Base-by-base conservation (phyloP, 1,139 yeast species). In the Taphrina communis region DNA sequence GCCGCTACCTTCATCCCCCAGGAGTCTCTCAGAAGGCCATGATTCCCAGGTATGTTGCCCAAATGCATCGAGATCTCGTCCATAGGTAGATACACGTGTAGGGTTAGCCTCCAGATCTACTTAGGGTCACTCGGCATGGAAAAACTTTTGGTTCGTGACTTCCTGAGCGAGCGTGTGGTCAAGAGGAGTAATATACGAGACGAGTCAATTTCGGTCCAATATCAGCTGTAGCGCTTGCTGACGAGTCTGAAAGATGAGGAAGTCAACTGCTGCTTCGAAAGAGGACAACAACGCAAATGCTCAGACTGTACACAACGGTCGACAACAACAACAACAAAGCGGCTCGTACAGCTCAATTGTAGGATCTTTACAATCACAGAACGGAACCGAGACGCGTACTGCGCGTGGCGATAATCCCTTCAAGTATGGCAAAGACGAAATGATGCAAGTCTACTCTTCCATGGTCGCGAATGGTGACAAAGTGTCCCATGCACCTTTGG, bases 291-390 rank as follows among this genome's bases (percentile, higher is more conserved):
- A 31, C 21, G 21, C 42, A 12, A 42, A 17, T 44, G 62, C 31
- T n/a, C 46, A 52, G 14, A n/a, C 42, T 1, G 53, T 42, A 6
- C 17, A 14, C 19, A 42, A 58, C 25, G 62, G 53, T 25, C 51
- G 62, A 44, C 58, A 31, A 53, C 58, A 53, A 53, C 58, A 53
- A 53, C 62, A 58, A 39, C 52, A 42, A 38, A 21, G 67, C 61
- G 67, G 67, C 38, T 63, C 67, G 12, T 63, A 63, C 31, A 63
- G 67, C n/a, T 53, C 67, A 17, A 63, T 63, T n/a, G 67, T 55
- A 9, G 67, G 61, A 14, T 53, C 67, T 11, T 21, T 55, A 12
- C 55, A 53, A 14, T 17, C 55, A 9, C 67, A 53, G 46, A 44
- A 53, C 36, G 61, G 53, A 21, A 38, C 42, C 9, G 61, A 63